Evolutionary conservation across 2,329 filamentous ascomycete species (phyloP), one percentile per base, ranked within the genome.

Genomic region (Davidsoniella australis): DNA sequence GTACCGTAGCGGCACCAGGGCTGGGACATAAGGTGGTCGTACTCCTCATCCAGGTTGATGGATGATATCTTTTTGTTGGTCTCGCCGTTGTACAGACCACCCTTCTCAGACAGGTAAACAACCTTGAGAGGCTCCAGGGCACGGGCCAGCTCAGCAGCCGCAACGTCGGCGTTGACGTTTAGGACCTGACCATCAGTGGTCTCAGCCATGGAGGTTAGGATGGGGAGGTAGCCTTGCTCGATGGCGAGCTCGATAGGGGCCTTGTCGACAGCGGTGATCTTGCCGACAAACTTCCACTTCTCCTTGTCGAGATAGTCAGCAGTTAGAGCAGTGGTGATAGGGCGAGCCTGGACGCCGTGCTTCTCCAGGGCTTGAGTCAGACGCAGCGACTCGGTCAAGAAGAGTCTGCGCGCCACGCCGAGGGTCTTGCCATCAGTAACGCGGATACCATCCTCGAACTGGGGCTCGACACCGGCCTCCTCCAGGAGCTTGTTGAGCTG

Each of bases 81-180:
- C 55, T 94, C 85, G 53, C 87, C 88, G 62, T 96, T 86, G 67
- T 94, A 94, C 33, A 98, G 69, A 6, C 89, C 91, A 45, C 91
- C 91, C 73, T 96, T 96, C 69, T 98, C 91, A 4, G 87, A 93
- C n/a, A 96, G 73, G 63, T 95, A 98, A 53, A 98, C 88, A 54
- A 96, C 89, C 77, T 98, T 98, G 59, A 96, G 70, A 23, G 91
- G 91, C 66, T 96, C 81, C 48, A 98, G 71, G 50, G 84, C 78
- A 53, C 85, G 80, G 20, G 91, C 89, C 54, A 98, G 72, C 68
- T 95, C 89, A 56, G 88, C 88, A 26, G 91, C 91, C 36, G 89
- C 89, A 54, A 95, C 89, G 64, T 98, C 91, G 36, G 91, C 91
- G 60, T 98, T 98, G 63, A 98, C 91, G 61, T 98, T 98, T 55